Evolutionary conservation across 1,284 basidiomycete genomes (phyloP).

Genomic region (Gymnopus androsaceus): DNA sequence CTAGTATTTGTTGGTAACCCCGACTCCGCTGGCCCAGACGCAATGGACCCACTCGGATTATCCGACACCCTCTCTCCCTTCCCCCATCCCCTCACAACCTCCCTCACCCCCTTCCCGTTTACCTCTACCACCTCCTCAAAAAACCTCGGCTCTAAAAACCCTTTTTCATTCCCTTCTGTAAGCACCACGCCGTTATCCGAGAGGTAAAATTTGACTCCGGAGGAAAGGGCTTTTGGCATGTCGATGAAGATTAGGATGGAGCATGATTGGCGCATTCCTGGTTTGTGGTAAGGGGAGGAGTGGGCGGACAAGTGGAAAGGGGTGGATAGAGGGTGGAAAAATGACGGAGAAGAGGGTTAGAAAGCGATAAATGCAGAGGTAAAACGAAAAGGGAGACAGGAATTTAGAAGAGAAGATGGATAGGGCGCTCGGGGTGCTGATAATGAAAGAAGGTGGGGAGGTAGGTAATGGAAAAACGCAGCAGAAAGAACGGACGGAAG

Average conservation of each 20-base stretch:
- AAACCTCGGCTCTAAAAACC: slow-evolving; percentile 42
- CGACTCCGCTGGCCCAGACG: neutral
- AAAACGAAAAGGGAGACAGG: no score
- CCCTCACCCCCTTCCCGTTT: slow-evolving; percentile 37
- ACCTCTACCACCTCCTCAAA: slow-evolving; percentile 71
- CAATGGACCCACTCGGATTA: neutral
- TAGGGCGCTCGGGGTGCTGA: no score
- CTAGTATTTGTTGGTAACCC: neutral
- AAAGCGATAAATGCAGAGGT: no score
- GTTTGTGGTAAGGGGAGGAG: neutral
- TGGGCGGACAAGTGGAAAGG: neutral
- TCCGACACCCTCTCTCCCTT: neutral
- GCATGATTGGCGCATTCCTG: slow-evolving; percentile 78
- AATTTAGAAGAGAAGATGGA: no score
- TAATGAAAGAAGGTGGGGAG: no score
- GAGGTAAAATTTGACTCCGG: slow-evolving; percentile 71
- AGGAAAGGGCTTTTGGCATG: slow-evolving; percentile 67
- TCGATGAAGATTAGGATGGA: slow-evolving; percentile 79
- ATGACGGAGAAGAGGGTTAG: neutral
- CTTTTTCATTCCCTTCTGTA: slow-evolving; percentile 63
- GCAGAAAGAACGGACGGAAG: no score
- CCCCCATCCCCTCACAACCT: slow-evolving; percentile 35
- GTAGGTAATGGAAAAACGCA: neutral
- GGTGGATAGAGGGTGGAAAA: neutral
- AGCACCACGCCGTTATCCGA: slow-evolving; percentile 86